Base-by-base conservation (phyloP, 1,284 basidiomycete genomes). In the Agaricales sp. region DNA sequence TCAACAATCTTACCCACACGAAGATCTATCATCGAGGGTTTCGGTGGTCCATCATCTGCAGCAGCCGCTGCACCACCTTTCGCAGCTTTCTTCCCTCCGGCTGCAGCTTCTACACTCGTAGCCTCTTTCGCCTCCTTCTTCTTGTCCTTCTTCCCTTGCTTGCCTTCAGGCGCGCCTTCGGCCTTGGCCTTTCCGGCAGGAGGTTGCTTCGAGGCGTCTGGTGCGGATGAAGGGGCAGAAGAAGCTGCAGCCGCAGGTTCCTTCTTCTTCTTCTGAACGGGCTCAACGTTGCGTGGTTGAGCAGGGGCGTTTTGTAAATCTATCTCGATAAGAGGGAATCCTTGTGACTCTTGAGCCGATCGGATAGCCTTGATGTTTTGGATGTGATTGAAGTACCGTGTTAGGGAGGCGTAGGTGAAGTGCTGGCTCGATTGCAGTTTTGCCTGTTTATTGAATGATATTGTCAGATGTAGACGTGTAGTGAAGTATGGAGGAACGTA, bases 21-120 rank as follows among this genome's bases (percentile, higher is more conserved):
- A 56, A 97, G 73, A 61, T 97, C 92, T 59, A 97, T 88, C 92
- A 96, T 95, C 44, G 88, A 91, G 6, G 92, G 93, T 21, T 82
- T 68, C 39, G 92, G 90, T 56, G 86, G 86, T 11, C 85, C 79
- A 18, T 78, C 74, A 52, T 87, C 86, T 49, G 80, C 77, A 53
- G 75, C 69, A 38, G 69, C 63, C 20, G 70, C 74, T 53, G 71
- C 67, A 39, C 68, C 63, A 48, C 60, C 65, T 55, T 70, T 71
- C 3, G 55, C 44, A 2, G 51, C 51, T 26, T 49, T n/a, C 14
- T 44, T 45, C 23, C 54, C 59, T 45, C 54, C 55, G n/a, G n/a
- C n/a, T n/a, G n/a, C n/a, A 41, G 58, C 59, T 21, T 52, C 52
- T 20, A 60, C 55, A 35, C 59, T 22, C 11, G 54, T 46, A 61